Percentiles rank a stretch among this genome's conserved stretches.
Evolutionary conservation across 2,329 filamentous ascomycete species (phyloP).

Genomic region (Pseudocercospora vitis): DNA sequence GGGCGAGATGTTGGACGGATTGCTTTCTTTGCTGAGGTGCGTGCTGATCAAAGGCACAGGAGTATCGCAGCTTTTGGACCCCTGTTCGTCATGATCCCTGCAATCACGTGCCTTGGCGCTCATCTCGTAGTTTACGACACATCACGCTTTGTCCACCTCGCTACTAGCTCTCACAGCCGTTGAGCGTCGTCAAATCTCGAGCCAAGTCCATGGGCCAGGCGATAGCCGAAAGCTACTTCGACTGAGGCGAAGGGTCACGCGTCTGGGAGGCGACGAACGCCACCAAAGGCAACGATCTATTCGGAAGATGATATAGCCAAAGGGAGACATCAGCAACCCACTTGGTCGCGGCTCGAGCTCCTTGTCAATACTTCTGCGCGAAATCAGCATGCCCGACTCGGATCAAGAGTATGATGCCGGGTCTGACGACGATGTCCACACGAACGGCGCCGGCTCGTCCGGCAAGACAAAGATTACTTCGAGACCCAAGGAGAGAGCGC

Average conservation of each 20-base stretch:
- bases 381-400: slow-evolving; percentile 33
- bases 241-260: not conserved
- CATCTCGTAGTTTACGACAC: too few species aligned
- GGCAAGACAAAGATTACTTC: slow-evolving; percentile 29
- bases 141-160: too few species aligned
- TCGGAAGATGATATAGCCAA: not conserved
- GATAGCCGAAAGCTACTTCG: not conserved
- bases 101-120: not conserved
- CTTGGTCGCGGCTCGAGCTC: not conserved
- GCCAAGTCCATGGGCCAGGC: not conserved
- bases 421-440: slow-evolving; percentile 30
- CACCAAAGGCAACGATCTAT: not conserved
- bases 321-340: not conserved
- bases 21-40: too few species aligned
- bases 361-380: not conserved
- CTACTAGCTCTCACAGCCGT: too few species aligned
- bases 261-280: not conserved
- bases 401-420: slow-evolving; percentile 32
- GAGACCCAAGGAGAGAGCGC: slow-evolving; percentile 31
- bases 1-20: not conserved
- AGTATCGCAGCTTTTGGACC: slow-evolving; percentile 3
- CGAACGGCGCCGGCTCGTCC: slow-evolving; percentile 11
- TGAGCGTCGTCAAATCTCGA: not conserved
- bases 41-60: slow-evolving; percentile 7
- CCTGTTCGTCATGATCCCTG: not conserved